Evolutionary conservation across 371 early-diverging fungal species (phyloP).

Genomic region (Zychaea mexicana): DNA sequence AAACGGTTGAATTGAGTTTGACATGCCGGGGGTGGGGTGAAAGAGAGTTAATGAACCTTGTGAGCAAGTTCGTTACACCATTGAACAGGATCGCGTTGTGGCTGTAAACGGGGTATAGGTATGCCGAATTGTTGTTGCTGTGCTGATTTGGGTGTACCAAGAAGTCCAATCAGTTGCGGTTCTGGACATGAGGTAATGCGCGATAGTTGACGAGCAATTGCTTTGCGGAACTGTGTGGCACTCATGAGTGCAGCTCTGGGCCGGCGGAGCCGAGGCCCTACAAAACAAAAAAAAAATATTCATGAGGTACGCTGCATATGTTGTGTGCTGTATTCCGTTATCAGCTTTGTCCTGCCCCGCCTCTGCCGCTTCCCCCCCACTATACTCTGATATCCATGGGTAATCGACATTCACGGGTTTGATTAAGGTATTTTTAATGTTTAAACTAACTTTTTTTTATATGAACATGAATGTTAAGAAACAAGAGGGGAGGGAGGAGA

Average conservation of each 20-base stretch:
- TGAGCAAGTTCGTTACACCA: constrained; percentile 50
- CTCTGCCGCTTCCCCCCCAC: no score
- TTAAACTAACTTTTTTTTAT: no score
- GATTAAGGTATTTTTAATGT: no score
- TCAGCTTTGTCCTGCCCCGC: no score
- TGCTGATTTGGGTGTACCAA: constrained; percentile 19
- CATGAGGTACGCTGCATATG: no score
- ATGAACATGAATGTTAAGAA: no score
- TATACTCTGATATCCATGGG: no score
- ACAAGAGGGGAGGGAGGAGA: no score
- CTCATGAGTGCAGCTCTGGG: not conserved
- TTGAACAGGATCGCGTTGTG: constrained; percentile 55
- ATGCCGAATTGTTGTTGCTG: constrained; percentile 16
- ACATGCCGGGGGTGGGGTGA: no score
- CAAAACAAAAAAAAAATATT: not conserved
- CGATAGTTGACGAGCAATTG: constrained; percentile 21
- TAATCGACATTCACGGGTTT: no score
- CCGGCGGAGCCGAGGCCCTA: not conserved
- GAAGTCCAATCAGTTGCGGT: constrained; percentile 4
- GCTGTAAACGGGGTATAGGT: constrained; percentile 16
- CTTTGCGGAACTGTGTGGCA: constrained; percentile 14
- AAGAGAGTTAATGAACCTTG: constrained; percentile 27
- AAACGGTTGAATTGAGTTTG: no score
- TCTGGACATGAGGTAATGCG: constrained; percentile 17
- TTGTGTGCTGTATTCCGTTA: no score